Evolutionary conservation across 768 basidiomycete genomes (phyloP).

Genomic region (Wakefieldia striispora): DNA sequence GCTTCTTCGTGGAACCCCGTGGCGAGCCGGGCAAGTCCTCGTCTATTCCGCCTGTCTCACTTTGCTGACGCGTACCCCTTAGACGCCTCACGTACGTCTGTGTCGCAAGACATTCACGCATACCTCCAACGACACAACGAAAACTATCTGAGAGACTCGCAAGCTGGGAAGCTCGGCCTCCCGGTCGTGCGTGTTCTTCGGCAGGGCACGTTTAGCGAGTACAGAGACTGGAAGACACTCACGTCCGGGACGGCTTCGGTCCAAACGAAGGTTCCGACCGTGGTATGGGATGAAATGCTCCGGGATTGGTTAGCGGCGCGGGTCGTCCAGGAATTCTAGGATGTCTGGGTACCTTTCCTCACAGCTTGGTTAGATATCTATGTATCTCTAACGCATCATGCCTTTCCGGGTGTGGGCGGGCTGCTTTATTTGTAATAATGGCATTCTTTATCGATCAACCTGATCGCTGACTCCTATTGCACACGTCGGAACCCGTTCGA

Average conservation of each 20-base stretch:
- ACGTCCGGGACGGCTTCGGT: constrained; percentile 14
- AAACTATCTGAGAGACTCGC: constrained; percentile 15
- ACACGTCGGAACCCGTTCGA: too few relatives aligned
- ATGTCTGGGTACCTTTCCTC: too few relatives aligned
- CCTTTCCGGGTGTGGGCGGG: too few relatives aligned
- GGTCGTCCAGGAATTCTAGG: constrained; percentile 15
- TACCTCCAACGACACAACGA: constrained; percentile 13
- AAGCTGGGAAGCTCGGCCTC: constrained; percentile 1
- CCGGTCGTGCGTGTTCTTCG: constrained; percentile 17
- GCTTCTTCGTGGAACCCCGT: constrained; percentile 19
- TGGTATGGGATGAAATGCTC: constrained; percentile 13
- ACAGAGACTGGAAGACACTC: constrained; percentile 19
- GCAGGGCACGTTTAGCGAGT: constrained; percentile 20
- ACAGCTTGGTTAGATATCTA: too few relatives aligned
- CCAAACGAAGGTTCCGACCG: constrained; percentile 20
- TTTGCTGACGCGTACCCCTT: not conserved
- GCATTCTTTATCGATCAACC: too few relatives aligned
- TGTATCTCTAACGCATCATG: too few relatives aligned
- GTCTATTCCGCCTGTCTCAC: too few relatives aligned
- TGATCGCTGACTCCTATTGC: too few relatives aligned
- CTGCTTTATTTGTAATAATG: too few relatives aligned
- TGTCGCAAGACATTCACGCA: constrained; percentile 4
- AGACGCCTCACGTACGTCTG: constrained; percentile 2
- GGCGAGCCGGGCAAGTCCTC: constrained; percentile 8
- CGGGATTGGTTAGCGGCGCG: constrained; percentile 16